A percentile compares a stretch with the other conserved stretches of the same genome.
Conservation (phyloP, 2,329 filamentous ascomycete genomes). For the Botrytis aclada region DNA sequence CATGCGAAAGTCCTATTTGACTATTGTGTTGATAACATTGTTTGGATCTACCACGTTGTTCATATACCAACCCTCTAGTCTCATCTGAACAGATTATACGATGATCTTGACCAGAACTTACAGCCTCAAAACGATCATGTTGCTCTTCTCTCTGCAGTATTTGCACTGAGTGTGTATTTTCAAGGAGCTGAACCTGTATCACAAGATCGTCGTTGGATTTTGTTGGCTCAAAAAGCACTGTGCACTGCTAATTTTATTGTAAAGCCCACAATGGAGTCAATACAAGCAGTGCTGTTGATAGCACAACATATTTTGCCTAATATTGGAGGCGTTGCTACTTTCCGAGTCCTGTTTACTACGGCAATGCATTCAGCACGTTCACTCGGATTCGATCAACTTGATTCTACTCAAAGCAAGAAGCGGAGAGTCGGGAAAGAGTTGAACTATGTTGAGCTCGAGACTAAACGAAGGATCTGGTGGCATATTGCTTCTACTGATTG, state of each 20-base stretch:
- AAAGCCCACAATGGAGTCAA: slow-evolving; percentile 37
- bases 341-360: slow-evolving; percentile 36
- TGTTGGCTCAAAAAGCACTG: slow-evolving; percentile 27
- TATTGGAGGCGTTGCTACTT: slow-evolving; percentile 39
- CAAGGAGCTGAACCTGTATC: slow-evolving; percentile 12
- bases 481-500: slow-evolving; percentile 41
- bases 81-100: slow-evolving; percentile 23
- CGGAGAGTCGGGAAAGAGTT: slow-evolving; percentile 23
- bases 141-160: slow-evolving; percentile 26
- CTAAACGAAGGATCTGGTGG: slow-evolving; percentile 43
- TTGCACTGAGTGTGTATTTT: slow-evolving; percentile 28
- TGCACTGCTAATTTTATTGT: slow-evolving; percentile 33
- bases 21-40: slow-evolving; percentile 26
- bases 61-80: slow-evolving; percentile 28
- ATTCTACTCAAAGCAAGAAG: slow-evolving; percentile 27
- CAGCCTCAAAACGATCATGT: slow-evolving; percentile 23
- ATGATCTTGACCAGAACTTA: slow-evolving; percentile 21
- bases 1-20: slow-evolving; percentile 24
- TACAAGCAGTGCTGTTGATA: slow-evolving; percentile 40
- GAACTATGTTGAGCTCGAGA: slow-evolving; percentile 37
- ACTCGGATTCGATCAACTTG: slow-evolving; percentile 28
- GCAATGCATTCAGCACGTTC: slow-evolving; percentile 34
- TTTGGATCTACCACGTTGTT: slow-evolving; percentile 30
- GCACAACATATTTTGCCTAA: slow-evolving; percentile 39
- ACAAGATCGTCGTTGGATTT: slow-evolving; percentile 21